Conservation (phyloP, 2,329 filamentous ascomycete species). For the Microcyclospora pomicola region DNA sequence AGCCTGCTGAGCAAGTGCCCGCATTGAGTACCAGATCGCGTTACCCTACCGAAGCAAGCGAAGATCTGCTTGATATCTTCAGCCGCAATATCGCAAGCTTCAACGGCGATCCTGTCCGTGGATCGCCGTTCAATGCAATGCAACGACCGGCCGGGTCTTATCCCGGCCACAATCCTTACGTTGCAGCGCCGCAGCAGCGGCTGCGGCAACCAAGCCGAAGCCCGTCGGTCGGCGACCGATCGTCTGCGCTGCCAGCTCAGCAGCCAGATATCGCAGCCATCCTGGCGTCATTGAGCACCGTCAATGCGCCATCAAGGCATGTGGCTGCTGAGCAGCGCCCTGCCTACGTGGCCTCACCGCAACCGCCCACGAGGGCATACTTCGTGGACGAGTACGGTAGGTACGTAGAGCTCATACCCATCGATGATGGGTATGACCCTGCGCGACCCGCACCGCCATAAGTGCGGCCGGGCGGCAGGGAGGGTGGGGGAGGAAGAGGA, state of each 20-base stretch:
- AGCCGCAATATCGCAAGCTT: not conserved
- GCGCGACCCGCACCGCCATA: too few relatives aligned
- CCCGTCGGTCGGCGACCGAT: conserved; percentile 9
- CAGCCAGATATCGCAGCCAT: conserved; percentile 19
- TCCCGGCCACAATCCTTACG: not conserved
- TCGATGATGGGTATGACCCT: conserved; percentile 1
- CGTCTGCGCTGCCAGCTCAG: conserved; percentile 2
- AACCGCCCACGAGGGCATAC: conserved; percentile 9
- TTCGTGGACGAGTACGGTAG: conserved; percentile 23
- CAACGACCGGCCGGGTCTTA: too few relatives aligned
- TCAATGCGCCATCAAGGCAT: conserved; percentile 5
- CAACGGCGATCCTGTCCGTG: not conserved
- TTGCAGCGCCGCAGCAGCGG: not conserved
- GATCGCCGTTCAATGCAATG: too few relatives aligned
- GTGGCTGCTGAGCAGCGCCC: conserved; percentile 9
- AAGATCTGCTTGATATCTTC: not conserved
- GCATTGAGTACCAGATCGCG: not conserved
- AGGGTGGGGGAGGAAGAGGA: too few relatives aligned
- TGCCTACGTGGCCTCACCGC: too few relatives aligned
- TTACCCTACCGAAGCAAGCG: not conserved
- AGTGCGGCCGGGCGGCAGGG: too few relatives aligned
- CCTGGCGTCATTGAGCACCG: conserved; percentile 12
- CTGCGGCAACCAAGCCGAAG: conserved; percentile 2
- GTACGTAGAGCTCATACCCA: conserved; percentile 14
- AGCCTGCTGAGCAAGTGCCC: not conserved